These are phyloP conservation scores for Coriaria nepalensis DNA, from an alignment of 306 rosid genomes.

Conservation along the genomic window DNA sequence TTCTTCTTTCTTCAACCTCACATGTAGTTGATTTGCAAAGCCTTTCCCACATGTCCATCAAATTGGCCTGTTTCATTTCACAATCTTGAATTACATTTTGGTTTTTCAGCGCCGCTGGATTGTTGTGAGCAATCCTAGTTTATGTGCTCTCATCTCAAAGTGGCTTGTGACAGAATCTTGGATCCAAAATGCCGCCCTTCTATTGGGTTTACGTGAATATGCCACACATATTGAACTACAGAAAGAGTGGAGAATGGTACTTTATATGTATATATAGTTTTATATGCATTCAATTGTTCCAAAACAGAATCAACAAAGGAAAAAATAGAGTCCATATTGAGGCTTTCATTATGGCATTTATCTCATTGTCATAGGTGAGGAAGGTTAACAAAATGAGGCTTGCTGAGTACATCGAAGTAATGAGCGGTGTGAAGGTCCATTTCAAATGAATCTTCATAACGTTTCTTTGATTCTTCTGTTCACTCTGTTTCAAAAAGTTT, in stretches of 20 bases:
- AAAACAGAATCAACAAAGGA: too few relatives aligned
- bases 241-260: conserved; percentile 63
- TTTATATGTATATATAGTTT: too few relatives aligned
- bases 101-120: conserved; percentile 67
- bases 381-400: conserved; percentile 62
- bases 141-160: conserved; percentile 49
- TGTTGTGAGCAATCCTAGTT: conserved; percentile 66
- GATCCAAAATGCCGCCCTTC: conserved; percentile 57
- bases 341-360: too few relatives aligned
- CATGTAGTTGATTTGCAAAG: too few relatives aligned
- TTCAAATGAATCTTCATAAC: conserved; percentile 1
- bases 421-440: conserved; percentile 58
- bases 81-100: conserved; percentile 1
- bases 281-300: conserved; percentile 6
- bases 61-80: too few relatives aligned
- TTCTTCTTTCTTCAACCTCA: too few relatives aligned
- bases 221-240: conserved; percentile 36
- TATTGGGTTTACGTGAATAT: conserved; percentile 39
- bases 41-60: too few relatives aligned
- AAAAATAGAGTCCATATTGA: too few relatives aligned
- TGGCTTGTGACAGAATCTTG: conserved; percentile 76
- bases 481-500: too few relatives aligned
- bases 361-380: too few relatives aligned
- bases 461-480: conserved; percentile 5
- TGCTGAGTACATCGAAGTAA: conserved; percentile 60